A percentile compares a stretch with the other conserved stretches of the same genome.
Evolutionary conservation across 495 filamentous ascomycete species (phyloP).

Genomic region (Sphaerosporella brunnea): DNA sequence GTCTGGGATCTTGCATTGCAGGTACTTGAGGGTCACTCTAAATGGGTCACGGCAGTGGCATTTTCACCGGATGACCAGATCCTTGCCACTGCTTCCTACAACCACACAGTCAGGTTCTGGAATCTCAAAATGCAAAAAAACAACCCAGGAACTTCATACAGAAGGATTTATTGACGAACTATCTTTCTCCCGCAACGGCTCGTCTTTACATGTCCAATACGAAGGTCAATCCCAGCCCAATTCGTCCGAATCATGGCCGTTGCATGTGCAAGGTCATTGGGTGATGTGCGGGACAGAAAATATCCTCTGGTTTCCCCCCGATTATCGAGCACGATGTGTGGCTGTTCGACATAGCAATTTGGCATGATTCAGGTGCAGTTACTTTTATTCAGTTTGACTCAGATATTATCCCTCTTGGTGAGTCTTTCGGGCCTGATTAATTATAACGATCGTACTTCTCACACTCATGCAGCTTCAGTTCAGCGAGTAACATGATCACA

Average conservation of each 20-base stretch:
- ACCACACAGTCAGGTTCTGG: slow-evolving; percentile 30
- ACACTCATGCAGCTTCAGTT: too few relatives aligned
- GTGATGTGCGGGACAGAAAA: background rate
- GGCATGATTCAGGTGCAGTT: background rate
- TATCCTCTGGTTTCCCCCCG: background rate
- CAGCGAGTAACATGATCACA: too few relatives aligned
- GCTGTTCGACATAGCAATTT: background rate
- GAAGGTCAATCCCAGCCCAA: background rate
- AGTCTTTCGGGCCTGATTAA: too few relatives aligned
- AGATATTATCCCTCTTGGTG: background rate
- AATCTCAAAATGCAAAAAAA: slow-evolving; percentile 10
- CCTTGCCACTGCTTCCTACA: slow-evolving; percentile 23
- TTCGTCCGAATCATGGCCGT: background rate
- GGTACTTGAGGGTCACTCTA: slow-evolving; percentile 22
- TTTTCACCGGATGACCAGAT: slow-evolving; percentile 12
- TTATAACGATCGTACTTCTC: too few relatives aligned
- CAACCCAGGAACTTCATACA: too few relatives aligned
- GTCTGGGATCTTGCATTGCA: slow-evolving; percentile 16
- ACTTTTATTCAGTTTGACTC: background rate
- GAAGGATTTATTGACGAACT: too few relatives aligned
- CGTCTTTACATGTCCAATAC: background rate
- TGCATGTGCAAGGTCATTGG: background rate
- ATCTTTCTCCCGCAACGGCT: too few relatives aligned
- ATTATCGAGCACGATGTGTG: background rate
- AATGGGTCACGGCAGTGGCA: slow-evolving; percentile 14